Evolutionary conservation across 2,329 filamentous ascomycete species (phyloP).

Genomic region (Trichoderma polysporum): DNA sequence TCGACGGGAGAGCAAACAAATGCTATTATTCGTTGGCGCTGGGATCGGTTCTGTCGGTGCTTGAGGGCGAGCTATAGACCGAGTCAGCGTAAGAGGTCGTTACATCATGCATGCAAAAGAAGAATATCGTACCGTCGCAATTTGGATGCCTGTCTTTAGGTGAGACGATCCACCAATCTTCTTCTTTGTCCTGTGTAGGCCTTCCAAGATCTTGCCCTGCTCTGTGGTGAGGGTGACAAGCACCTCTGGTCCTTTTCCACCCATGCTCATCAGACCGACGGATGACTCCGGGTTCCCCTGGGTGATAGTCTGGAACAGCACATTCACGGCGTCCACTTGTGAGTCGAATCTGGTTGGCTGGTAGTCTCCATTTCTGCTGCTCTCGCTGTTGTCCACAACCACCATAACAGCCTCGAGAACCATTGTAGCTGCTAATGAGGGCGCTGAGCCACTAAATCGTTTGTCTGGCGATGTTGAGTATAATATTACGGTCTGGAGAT

Average conservation of each 20-base stretch:
- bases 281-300: slow-evolving; percentile 95
- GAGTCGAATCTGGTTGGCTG: slow-evolving; percentile 94
- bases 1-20: slow-evolving; percentile 92
- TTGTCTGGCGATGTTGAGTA: background rate
- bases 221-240: slow-evolving; percentile 95
- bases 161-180: slow-evolving; percentile 90
- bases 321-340: slow-evolving; percentile 90
- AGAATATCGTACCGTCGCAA: slow-evolving; percentile 73
- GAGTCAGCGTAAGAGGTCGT: slow-evolving; percentile 20
- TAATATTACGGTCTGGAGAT: background rate
- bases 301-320: slow-evolving; percentile 94
- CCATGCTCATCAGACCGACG: slow-evolving; percentile 98
- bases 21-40: slow-evolving; percentile 93
- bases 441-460: background rate
- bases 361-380: slow-evolving; percentile 91
- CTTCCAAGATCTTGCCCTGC: slow-evolving; percentile 91
- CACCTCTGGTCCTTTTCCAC: slow-evolving; percentile 94
- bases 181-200: slow-evolving; percentile 80
- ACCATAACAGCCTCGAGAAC: slow-evolving; percentile 99
- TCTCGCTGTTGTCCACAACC: slow-evolving; percentile 99
- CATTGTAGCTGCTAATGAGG: slow-evolving; percentile 65
- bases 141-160: slow-evolving; percentile 90
- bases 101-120: background rate
- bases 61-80: slow-evolving; percentile 81
- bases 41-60: slow-evolving; percentile 96